A percentile compares a stretch with the other conserved stretches of the same genome.
Conservation (phyloP, 352 stramenopile genomes). For the Phytophthora multivora region DNA sequence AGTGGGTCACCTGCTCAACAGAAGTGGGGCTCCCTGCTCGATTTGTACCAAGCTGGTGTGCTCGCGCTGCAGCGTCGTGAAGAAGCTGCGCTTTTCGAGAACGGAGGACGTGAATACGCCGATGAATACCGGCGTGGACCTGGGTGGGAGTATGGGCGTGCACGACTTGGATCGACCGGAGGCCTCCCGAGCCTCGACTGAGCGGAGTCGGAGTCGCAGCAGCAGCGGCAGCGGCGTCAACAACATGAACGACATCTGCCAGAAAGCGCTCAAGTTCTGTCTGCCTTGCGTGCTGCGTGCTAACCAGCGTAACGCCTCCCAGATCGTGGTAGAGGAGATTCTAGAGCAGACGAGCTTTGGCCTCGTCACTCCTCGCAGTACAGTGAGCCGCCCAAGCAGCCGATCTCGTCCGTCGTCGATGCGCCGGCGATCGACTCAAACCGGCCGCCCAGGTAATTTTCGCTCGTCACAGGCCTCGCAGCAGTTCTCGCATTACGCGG, state of each 20-base stretch:
- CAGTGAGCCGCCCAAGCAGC: slow-evolving; percentile 14
- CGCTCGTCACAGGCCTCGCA: slow-evolving; percentile 14
- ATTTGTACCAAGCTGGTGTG: slow-evolving; percentile 46
- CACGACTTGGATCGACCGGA: slow-evolving; percentile 35
- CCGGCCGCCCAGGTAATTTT: slow-evolving; percentile 21
- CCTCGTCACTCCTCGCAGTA: slow-evolving; percentile 23
- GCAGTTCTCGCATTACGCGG: slow-evolving; percentile 28
- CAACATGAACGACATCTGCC: slow-evolving; percentile 41
- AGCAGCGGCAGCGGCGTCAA: slow-evolving; percentile 23
- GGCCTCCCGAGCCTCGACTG: slow-evolving; percentile 27
- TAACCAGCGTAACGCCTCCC: slow-evolving; percentile 43
- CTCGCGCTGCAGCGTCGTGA: slow-evolving; percentile 51
- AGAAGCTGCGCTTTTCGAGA: slow-evolving; percentile 51
- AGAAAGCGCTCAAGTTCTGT: slow-evolving; percentile 59
- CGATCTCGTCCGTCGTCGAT: slow-evolving; percentile 24
- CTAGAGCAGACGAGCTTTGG: slow-evolving; percentile 28
- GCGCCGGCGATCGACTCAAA: slow-evolving; percentile 33
- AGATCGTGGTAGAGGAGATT: slow-evolving; percentile 54
- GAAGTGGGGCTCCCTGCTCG: slow-evolving; percentile 34
- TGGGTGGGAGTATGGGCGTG: slow-evolving; percentile 31
- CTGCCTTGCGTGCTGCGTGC: slow-evolving; percentile 47
- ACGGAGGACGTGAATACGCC: slow-evolving; percentile 20
- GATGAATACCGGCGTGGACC: slow-evolving; percentile 7
- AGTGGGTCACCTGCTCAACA: slow-evolving; percentile 38
- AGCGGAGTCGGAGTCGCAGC: slow-evolving; percentile 32